Evolutionary conservation across 495 filamentous ascomycete genomes (phyloP).

Genomic region (Apiosordaria backusii): DNA sequence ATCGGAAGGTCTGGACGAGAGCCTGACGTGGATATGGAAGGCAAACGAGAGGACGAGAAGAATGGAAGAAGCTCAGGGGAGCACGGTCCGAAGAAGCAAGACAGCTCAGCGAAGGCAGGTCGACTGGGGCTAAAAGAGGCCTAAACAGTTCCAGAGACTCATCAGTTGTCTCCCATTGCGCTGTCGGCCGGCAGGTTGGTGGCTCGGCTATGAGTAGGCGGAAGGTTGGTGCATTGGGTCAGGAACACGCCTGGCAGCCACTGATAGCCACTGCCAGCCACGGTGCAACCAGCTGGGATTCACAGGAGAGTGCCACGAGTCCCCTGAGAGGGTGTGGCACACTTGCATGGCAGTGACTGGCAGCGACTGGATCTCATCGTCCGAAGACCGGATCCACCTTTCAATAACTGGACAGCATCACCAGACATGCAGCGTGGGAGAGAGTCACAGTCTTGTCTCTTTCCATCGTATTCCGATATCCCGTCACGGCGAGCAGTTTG

Average conservation of each 20-base stretch:
- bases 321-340: neutral
- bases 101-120: neutral
- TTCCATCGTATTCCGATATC: neutral
- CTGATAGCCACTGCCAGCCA: neutral
- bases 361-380: constrained; percentile 7
- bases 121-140: neutral
- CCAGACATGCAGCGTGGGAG: too few relatives aligned
- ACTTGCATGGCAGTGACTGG: neutral
- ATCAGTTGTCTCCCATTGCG: neutral
- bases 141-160: neutral
- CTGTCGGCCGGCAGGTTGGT: neutral
- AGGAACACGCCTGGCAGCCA: constrained; percentile 5
- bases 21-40: neutral
- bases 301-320: constrained; percentile 12
- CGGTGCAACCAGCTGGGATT: neutral
- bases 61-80: neutral
- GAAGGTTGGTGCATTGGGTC: constrained; percentile 2
- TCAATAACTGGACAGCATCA: neutral
- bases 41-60: constrained; percentile 1
- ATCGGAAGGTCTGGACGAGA: constrained; percentile 7
- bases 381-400: constrained; percentile 7
- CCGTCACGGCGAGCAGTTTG: neutral
- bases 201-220: neutral
- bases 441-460: too few relatives aligned
- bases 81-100: neutral